Evolutionary conservation across 352 stramenopile genomes (phyloP).

Genomic region (Thalassiosira delicatula): DNA sequence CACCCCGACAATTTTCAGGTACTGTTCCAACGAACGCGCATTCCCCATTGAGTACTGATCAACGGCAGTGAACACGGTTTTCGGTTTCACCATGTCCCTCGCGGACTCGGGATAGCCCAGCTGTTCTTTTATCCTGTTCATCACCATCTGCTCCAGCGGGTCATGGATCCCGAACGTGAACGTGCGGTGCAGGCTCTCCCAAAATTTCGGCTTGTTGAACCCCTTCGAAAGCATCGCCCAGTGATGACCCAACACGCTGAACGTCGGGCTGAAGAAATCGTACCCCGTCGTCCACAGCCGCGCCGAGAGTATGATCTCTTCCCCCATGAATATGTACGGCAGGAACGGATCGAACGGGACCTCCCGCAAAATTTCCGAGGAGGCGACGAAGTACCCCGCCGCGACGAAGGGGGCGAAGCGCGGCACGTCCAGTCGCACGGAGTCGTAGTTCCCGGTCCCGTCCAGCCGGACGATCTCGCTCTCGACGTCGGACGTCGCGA

Average conservation of each 20-base stretch:
- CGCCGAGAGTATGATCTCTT: conserved; percentile 87
- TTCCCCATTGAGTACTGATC: conserved; percentile 84
- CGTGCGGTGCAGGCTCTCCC: conserved; percentile 86
- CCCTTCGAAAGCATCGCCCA: too few species aligned
- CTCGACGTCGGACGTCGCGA: conserved; percentile 80
- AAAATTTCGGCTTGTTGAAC: conserved; percentile 89
- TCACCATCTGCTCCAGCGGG: conserved; percentile 83
- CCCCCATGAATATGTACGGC: conserved; percentile 90
- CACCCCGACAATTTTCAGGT: conserved; percentile 79
- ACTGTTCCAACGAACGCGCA: conserved; percentile 71
- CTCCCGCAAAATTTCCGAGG: conserved; percentile 71
- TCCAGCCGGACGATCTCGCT: conserved; percentile 80
- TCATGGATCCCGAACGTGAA: conserved; percentile 84
- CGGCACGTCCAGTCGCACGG: conserved; percentile 64
- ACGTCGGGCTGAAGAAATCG: conserved; percentile 86
- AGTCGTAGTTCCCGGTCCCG: conserved; percentile 74
- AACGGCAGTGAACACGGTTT: conserved; percentile 76
- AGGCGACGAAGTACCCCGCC: conserved; percentile 81
- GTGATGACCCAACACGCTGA: conserved; percentile 86
- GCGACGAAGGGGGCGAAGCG: conserved; percentile 81
- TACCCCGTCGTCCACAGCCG: conserved; percentile 86
- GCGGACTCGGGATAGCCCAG: conserved; percentile 86
- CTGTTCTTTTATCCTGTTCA: conserved; percentile 87
- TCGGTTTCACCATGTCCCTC: conserved; percentile 76
- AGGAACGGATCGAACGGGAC: conserved; percentile 90